Evolutionary conservation across 1,284 basidiomycete genomes (phyloP), one percentile per base, ranked within the genome.

Genomic region (Fomitopsis palustris): DNA sequence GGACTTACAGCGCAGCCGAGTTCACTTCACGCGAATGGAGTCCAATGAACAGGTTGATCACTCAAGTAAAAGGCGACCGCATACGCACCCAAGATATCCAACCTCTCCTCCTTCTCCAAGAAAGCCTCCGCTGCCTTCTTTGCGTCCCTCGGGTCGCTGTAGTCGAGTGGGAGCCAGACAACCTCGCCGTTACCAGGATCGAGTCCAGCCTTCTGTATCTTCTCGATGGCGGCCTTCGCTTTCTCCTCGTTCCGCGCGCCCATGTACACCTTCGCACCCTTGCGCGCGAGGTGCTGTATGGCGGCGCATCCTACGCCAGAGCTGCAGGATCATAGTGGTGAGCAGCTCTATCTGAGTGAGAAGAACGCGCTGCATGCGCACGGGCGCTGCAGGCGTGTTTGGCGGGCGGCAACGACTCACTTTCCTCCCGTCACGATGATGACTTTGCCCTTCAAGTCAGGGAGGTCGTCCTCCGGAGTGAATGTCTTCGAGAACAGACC

Each of bases 1-100:
- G 21, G 29, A 58, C 78, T 55, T 62, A 82, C 81, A 76, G 52
- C 0, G 75, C 81, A 61, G 82, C 83, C 60, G 85, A 83, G 62
- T 84, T 81, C 35, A 85, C 81, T 83, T 43, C 12, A 2, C 16
- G 27, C 29, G 49, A 31, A 21, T 37, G 17, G 12, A n/a, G 31
- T 4, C 6, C n/a, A 14, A 29, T 45, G 29, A 33, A 10, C 6
- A 14, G 3, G 10, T 49, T 10, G 9, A 4, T n/a, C n/a, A 2
- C 27, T 21, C 5, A 5, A 14, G 27, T 29, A 27, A 8, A 8
- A 17, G 19, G 29, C 41, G 39, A 43, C 37, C 54, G 53, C 42
- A 31, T 5, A 47, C 45, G 31, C 59, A 84, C 84, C 66, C 14
- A 85, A 67, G 19, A 83, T 69, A 61, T 86, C 83, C 37, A 85